These are phyloP conservation scores for Aspergillus alliaceus DNA, from an alignment of 2,329 filamentous ascomycete species.

Conservation along the genomic window DNA sequence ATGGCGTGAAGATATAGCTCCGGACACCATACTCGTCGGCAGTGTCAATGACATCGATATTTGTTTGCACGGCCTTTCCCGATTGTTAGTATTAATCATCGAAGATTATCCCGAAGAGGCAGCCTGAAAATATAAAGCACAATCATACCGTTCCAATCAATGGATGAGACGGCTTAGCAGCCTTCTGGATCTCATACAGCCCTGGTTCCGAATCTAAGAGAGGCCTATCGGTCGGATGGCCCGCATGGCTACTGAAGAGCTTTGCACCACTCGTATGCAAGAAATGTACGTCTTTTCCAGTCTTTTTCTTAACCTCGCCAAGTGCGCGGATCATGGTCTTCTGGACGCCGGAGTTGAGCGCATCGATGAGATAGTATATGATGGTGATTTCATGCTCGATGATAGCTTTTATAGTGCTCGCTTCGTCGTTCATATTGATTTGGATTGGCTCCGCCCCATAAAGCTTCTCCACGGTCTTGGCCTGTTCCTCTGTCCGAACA, in stretches of 20 bases:
- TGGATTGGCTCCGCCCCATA: constrained; percentile 46
- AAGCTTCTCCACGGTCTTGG: constrained; percentile 38
- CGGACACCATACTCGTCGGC: constrained; percentile 45
- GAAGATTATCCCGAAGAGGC: no score
- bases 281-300: constrained; percentile 49
- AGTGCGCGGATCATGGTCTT: constrained; percentile 48
- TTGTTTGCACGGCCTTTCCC: constrained; percentile 43
- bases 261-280: constrained; percentile 56
- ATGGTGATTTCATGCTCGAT: constrained; percentile 47
- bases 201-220: constrained; percentile 47
- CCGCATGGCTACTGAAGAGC: constrained; percentile 51
- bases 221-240: constrained; percentile 41
- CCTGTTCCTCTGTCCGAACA: constrained; percentile 49
- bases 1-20: constrained; percentile 56
- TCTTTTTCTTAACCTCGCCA: constrained; percentile 43
- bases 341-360: constrained; percentile 34
- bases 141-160: background rate
- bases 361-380: constrained; percentile 51
- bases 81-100: no score
- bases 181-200: constrained; percentile 48
- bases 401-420: constrained; percentile 37
- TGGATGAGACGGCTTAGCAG: constrained; percentile 20
- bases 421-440: constrained; percentile 41
- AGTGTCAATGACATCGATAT: constrained; percentile 46
- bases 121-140: no score